phyloP scores from a whole-genome alignment of 73 alveolate species.

The Urostyla sp. region DNA sequence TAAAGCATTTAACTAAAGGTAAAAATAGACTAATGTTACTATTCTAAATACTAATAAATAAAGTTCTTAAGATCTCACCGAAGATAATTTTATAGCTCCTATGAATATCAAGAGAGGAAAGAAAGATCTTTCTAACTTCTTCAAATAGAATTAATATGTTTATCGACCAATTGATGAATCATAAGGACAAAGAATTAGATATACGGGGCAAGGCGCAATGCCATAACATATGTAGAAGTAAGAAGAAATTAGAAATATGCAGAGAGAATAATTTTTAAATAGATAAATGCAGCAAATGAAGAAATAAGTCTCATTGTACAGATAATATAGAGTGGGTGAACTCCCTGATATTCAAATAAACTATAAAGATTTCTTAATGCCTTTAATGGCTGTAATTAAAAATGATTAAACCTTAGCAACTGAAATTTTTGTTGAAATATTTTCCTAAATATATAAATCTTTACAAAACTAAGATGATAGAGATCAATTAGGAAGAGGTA shows the following conservation, averaged over 20 bases:
- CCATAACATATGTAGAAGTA: conserved; percentile 56
- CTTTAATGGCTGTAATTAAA: conserved; percentile 77
- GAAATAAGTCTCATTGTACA: conserved; percentile 72
- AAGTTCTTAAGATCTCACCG: neutral
- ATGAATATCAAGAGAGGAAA: conserved; percentile 8
- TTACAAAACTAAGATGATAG: conserved; percentile 59
- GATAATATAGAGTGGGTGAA: conserved; percentile 92
- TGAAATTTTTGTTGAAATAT: conserved; percentile 80
- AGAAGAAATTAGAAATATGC: conserved; percentile 71
- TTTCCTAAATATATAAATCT: conserved; percentile 73
- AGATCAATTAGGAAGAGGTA: conserved; percentile 71
- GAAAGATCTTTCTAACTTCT: conserved; percentile 36
- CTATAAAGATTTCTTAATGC: conserved; percentile 80
- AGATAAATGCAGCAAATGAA: conserved; percentile 75
- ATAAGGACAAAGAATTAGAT: conserved; percentile 74
- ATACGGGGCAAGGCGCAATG: conserved; percentile 83
- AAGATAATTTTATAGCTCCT: conserved; percentile 37
- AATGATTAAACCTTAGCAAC: conserved; percentile 81
- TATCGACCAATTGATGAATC: conserved; percentile 67
- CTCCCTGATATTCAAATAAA: conserved; percentile 89
- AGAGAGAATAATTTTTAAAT: conserved; percentile 77
- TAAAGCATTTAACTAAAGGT: neutral
- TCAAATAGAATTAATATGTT: conserved; percentile 57
- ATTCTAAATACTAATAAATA: neutral
- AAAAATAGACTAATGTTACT: neutral